These are phyloP conservation scores for Chlorella vulgaris DNA, from an alignment of 139 green algal genomes.

Conservation along the genomic window DNA sequence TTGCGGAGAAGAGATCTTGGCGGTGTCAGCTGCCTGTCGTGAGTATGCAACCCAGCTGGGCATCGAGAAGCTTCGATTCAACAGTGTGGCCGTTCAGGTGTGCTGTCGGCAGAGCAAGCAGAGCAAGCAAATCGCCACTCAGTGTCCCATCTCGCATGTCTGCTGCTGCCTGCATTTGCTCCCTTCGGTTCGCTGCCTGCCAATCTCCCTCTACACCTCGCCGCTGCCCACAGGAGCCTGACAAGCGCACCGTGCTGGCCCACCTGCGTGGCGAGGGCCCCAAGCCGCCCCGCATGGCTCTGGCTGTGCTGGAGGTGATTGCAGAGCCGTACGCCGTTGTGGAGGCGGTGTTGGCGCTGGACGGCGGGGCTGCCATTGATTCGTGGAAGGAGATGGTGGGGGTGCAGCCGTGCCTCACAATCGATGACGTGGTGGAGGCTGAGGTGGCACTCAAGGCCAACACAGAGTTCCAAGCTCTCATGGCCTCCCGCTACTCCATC, in stretches of 20 bases:
- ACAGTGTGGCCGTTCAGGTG: slow-evolving; percentile 54
- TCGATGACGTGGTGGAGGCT: slow-evolving; percentile 70
- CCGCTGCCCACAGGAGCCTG: slow-evolving; percentile 52
- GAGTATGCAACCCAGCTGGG: neutral
- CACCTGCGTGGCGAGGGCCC: slow-evolving; percentile 41
- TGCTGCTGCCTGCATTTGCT: no score
- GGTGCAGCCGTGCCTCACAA: slow-evolving; percentile 69
- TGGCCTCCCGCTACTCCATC: slow-evolving; percentile 74
- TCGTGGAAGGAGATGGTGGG: slow-evolving; percentile 62
- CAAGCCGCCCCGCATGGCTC: slow-evolving; percentile 36
- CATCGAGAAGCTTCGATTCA: slow-evolving; percentile 49
- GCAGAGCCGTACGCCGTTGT: slow-evolving; percentile 28
- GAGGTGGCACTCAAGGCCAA: slow-evolving; percentile 69
- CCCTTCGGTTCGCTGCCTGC: neutral
- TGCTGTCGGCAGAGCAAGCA: neutral
- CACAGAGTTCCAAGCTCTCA: slow-evolving; percentile 44
- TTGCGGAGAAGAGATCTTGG: slow-evolving; percentile 42
- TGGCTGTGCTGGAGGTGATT: slow-evolving; percentile 50
- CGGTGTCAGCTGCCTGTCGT: slow-evolving; percentile 16
- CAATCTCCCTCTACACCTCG: neutral
- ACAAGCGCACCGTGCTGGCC: slow-evolving; percentile 55
- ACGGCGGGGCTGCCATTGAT: neutral
- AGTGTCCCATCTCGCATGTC: no score
- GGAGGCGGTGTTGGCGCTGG: slow-evolving; percentile 59
- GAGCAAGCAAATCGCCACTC: no score